Conservation (phyloP, 2,329 filamentous ascomycete genomes). For the Colletotrichum australisinense region DNA sequence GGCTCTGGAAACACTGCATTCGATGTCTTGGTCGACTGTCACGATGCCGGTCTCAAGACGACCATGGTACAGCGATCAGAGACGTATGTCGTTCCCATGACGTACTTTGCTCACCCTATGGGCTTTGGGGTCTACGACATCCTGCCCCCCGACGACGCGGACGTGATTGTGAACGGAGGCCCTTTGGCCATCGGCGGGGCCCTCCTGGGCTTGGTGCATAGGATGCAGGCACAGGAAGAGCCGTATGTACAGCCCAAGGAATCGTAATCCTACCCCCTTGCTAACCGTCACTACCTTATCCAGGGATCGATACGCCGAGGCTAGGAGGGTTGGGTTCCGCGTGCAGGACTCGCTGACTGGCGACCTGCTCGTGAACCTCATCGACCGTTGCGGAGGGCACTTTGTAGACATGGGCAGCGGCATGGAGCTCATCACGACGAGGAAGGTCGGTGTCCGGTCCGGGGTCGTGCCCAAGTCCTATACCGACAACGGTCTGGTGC, state of each 20-base stretch:
- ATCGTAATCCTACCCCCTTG: fast-evolving
- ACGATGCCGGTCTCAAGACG: constrained; percentile 42
- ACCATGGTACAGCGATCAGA: constrained; percentile 50
- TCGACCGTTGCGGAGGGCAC: constrained; percentile 49
- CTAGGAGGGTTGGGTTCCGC: constrained; percentile 1
- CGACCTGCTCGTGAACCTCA: constrained; percentile 36
- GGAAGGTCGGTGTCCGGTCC: constrained; percentile 43
- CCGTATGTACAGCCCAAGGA: constrained; percentile 25
- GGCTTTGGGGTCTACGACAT: constrained; percentile 46
- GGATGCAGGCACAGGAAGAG: constrained; percentile 13
- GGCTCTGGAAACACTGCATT: constrained; percentile 57
- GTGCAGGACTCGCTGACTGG: constrained; percentile 27
- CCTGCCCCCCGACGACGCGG: constrained; percentile 37
- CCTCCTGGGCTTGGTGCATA: constrained; percentile 14
- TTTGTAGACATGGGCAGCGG: constrained; percentile 48
- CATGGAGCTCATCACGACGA: constrained; percentile 44
- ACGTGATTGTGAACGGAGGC: constrained; percentile 34
- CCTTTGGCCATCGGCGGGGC: constrained; percentile 26
- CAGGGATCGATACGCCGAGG: constrained; percentile 28
- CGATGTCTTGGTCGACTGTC: constrained; percentile 50
- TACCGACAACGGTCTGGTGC: constrained; percentile 41
- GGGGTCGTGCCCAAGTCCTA: constrained; percentile 43
- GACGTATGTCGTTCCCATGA: constrained; percentile 48
- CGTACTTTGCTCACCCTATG: constrained; percentile 41
- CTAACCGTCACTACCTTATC: not conserved